Evolutionary conservation across 805 yeast genomes (phyloP).

Genomic region (Ogataea saltuana): DNA sequence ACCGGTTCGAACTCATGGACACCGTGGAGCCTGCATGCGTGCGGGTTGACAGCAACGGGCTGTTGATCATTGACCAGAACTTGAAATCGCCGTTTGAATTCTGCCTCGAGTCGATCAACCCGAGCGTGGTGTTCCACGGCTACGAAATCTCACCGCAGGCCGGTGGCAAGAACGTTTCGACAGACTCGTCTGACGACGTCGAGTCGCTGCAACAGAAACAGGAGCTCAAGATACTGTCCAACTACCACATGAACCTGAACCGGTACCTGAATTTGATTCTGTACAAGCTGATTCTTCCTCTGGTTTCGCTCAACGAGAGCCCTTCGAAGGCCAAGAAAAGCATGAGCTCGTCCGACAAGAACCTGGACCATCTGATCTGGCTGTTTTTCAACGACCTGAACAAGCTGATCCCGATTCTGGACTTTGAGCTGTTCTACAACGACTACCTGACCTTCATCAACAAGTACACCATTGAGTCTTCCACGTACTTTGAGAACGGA

Average conservation of each 20-base stretch:
- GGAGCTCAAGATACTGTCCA: conserved; percentile 27
- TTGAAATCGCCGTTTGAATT: conserved; percentile 29
- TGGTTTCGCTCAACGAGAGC: conserved; percentile 21
- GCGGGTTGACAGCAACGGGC: conserved; percentile 25
- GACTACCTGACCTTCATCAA: conserved; percentile 51
- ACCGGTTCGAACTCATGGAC: too few species aligned
- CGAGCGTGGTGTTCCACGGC: conserved; percentile 33
- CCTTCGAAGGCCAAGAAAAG: conserved; percentile 2
- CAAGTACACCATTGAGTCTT: conserved; percentile 33
- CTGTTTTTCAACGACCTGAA: conserved; percentile 54
- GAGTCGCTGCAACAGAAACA: neutral
- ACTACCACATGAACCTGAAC: conserved; percentile 39
- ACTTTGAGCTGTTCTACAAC: conserved; percentile 53
- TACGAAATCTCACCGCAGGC: conserved; percentile 17
- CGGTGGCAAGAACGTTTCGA: neutral
- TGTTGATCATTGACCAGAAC: conserved; percentile 30
- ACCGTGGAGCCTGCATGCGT: neutral
- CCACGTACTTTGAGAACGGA: conserved; percentile 42
- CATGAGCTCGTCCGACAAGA: conserved; percentile 34
- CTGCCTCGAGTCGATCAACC: conserved; percentile 21
- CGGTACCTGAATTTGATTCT: conserved; percentile 36
- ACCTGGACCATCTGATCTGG: conserved; percentile 46
- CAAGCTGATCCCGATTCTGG: conserved; percentile 55
- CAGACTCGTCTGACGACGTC: neutral
- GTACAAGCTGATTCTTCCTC: conserved; percentile 37